Evolutionary conservation across 2,329 filamentous ascomycete genomes (phyloP), one percentile per base, ranked within the genome.

Genomic region (Colletotrichum costaricense): DNA sequence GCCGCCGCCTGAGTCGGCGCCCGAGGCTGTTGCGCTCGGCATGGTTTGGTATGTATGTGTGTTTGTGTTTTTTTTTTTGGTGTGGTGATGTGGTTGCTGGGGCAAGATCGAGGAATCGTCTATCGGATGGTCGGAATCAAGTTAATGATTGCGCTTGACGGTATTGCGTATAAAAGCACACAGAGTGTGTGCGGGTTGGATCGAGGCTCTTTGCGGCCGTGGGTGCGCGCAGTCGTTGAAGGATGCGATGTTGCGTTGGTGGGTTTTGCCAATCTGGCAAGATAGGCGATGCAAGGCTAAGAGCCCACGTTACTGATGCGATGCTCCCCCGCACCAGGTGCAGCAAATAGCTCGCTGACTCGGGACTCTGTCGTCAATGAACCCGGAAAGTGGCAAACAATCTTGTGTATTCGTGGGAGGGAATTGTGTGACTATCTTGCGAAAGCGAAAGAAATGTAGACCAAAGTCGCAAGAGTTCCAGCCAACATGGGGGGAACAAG

Each of bases 11-110:
- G 88, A 82, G 79, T 89, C 87, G 78, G 87, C 85, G 80, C 89
- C 89, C 69, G 89, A 89, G 76, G 88, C 82, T 73, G 84, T 86
- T 80, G 88, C 88, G 83, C 85, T 86, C 77, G 85, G 81, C 85
- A 86, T 87, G 74, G 30, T 57, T 60, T 57, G 6, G 6, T 38
- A 5, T 28, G 22, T 28, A 26, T 26, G 12, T 28, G 22, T 66
- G 14, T 33, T 30, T 52, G 24, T 46, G 54, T 22, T 38, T 30
- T 42, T 42, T 55, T 26, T 26, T 26, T 33, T 28, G 38, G 38
- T n/a, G 16, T 22, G 63, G 68, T 46, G 14, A 16, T 58, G 5
- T 42, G 60, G 59, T 65, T 70, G 67, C 59, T 8, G 60, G 54
- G 67, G 49, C 24, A 46, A 54, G 54, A 33, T 33, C 22, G 38